A percentile compares a stretch with the other conserved stretches of the same genome.
These are phyloP conservation scores for Penicillium sp. DNA, from an alignment of 2,329 filamentous ascomycete species.

Conservation along the genomic window DNA sequence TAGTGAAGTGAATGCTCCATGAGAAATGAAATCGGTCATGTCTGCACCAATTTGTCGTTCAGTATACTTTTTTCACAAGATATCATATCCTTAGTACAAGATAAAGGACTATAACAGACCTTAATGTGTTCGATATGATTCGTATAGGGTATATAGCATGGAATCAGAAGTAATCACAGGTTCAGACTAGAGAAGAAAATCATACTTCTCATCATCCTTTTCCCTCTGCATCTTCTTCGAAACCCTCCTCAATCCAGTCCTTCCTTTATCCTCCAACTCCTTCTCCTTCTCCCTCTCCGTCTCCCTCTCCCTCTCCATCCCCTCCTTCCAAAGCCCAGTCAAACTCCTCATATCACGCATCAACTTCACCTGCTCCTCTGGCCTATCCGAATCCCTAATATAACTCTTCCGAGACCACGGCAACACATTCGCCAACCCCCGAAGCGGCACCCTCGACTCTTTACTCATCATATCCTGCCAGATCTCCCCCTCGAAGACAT, in stretches of 20 bases:
- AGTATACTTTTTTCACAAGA: neutral
- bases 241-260: neutral
- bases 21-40: constrained; percentile 6
- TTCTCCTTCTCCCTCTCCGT: neutral
- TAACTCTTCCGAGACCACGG: constrained; percentile 22
- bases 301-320: constrained; percentile 5
- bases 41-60: neutral
- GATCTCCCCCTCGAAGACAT: constrained; percentile 20
- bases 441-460: constrained; percentile 23
- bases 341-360: constrained; percentile 23
- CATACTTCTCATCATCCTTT: neutral
- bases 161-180: neutral
- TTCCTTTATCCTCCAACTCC: neutral
- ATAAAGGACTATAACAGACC: neutral
- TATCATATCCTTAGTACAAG: neutral
- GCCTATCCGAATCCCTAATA: neutral
- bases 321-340: constrained; percentile 22
- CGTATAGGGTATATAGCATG: neutral
- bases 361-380: constrained; percentile 18
- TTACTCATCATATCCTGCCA: constrained; percentile 27
- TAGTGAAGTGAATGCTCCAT: constrained; percentile 1
- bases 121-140: neutral
- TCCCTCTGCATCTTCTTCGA: neutral
- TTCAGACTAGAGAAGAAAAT: no score
- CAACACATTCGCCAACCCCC: constrained; percentile 31